These are phyloP conservation scores for Talaromyces sp. DNA, from an alignment of 2,329 filamentous ascomycete genomes.

Conservation along the genomic window DNA sequence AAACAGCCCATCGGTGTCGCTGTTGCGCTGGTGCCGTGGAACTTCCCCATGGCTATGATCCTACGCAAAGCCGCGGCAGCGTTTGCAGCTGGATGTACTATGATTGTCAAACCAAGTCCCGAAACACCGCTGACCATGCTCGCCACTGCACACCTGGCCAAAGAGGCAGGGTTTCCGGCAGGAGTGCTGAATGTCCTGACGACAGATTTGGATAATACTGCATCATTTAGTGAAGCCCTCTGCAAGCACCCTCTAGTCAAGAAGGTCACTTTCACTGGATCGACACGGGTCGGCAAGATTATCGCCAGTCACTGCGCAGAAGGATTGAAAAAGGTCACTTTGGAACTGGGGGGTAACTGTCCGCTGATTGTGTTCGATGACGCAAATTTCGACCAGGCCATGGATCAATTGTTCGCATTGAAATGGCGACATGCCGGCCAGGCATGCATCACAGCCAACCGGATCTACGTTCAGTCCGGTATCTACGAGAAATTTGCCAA, in stretches of 20 bases:
- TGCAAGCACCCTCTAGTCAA: conserved; percentile 25
- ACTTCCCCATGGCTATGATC: conserved; percentile 77
- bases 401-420: conserved; percentile 23
- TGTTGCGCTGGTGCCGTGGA: conserved; percentile 82
- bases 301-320: conserved; percentile 27
- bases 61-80: conserved; percentile 30
- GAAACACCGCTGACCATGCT: conserved; percentile 31
- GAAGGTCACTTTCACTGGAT: conserved; percentile 32
- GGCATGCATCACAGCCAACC: conserved; percentile 43
- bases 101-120: conserved; percentile 32
- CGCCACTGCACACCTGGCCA: conserved; percentile 27
- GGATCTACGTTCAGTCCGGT: conserved; percentile 40
- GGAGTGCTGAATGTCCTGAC: conserved; percentile 32
- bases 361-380: conserved; percentile 40
- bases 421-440: conserved; percentile 34
- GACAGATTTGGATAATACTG: conserved; percentile 26
- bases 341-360: conserved; percentile 43
- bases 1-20: conserved; percentile 83
- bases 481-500: conserved; percentile 50
- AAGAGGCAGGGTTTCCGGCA: conserved; percentile 30
- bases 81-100: conserved; percentile 34
- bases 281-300: conserved; percentile 29
- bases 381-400: conserved; percentile 31
- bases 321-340: conserved; percentile 37
- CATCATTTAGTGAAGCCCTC: conserved; percentile 25